These are phyloP conservation scores for Mitragyna speciosa DNA, from an alignment of 257 asterid species.

Conservation along the genomic window DNA sequence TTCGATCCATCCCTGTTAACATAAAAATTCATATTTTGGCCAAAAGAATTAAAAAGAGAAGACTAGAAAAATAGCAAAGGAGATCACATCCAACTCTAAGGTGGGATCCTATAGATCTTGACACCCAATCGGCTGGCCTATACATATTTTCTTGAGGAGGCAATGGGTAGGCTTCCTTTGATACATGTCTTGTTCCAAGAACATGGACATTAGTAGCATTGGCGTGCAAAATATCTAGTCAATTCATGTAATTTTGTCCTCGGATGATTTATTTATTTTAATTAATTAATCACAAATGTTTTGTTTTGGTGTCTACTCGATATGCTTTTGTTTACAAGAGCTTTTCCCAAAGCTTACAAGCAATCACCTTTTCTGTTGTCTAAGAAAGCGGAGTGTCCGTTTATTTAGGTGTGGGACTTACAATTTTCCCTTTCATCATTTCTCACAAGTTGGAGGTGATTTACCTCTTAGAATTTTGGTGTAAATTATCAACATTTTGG, in stretches of 20 bases:
- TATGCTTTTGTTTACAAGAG: neutral
- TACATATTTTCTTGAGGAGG: slow-evolving; percentile 1
- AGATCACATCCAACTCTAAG: slow-evolving; percentile 8
- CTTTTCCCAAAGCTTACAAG: neutral
- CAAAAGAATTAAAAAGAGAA: neutral
- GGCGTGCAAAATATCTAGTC: slow-evolving; percentile 7
- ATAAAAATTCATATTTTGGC: neutral
- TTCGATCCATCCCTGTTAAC: neutral
- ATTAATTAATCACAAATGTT: neutral
- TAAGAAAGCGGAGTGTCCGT: slow-evolving; percentile 18
- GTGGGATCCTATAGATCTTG: slow-evolving; percentile 19
- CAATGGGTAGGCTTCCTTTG: slow-evolving; percentile 2
- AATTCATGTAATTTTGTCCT: neutral
- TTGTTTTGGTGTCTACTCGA: slow-evolving; percentile 7
- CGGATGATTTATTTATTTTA: neutral
- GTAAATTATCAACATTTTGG: too few species aligned
- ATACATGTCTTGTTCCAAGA: slow-evolving; percentile 14
- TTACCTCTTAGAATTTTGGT: too few species aligned
- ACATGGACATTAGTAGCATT: slow-evolving; percentile 12
- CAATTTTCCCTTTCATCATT: too few species aligned
- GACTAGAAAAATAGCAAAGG: slow-evolving; percentile 2
- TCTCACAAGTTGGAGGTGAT: too few species aligned
- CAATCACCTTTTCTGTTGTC: slow-evolving; percentile 15
- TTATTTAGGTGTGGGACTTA: too few species aligned
- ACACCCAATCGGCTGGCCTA: neutral